Conservation (phyloP, 352 stramenopile genomes). For the Globisporangium apiculatum region DNA sequence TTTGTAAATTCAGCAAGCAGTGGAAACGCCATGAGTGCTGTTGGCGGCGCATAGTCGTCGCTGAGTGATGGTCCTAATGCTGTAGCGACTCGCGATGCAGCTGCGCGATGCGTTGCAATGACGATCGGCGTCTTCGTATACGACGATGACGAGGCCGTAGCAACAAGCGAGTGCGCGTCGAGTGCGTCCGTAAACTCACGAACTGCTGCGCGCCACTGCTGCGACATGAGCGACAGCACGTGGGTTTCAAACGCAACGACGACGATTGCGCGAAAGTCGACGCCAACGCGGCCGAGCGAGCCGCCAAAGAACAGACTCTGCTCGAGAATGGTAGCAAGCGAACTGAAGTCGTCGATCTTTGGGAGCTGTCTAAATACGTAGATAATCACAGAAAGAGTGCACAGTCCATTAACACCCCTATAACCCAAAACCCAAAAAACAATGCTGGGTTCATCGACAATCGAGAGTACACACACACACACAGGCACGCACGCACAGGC, state of each 20-base stretch:
- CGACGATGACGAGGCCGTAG: constrained; percentile 10
- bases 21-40: constrained; percentile 84
- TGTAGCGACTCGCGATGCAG: constrained; percentile 7
- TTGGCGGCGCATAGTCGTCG: constrained; percentile 57
- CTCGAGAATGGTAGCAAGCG: constrained; percentile 70
- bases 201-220: constrained; percentile 47
- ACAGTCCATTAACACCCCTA: background rate
- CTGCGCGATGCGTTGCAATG: constrained; percentile 57
- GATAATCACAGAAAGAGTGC: background rate
- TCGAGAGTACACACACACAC: background rate
- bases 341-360: constrained; percentile 81
- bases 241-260: constrained; percentile 82
- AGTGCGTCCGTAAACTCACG: constrained; percentile 62
- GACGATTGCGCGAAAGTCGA: constrained; percentile 77
- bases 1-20: constrained; percentile 83
- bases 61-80: constrained; percentile 2
- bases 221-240: constrained; percentile 54
- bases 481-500: background rate
- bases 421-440: too few relatives aligned
- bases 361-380: constrained; percentile 57
- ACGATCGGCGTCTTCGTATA: constrained; percentile 58
- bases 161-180: constrained; percentile 25
- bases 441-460: too few relatives aligned
- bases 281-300: constrained; percentile 70
- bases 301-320: constrained; percentile 83